A percentile compares a stretch with the other conserved stretches of the same genome.
phyloP scores from a whole-genome alignment of 2,329 filamentous ascomycete species.

The Epichloe aotearoae region DNA sequence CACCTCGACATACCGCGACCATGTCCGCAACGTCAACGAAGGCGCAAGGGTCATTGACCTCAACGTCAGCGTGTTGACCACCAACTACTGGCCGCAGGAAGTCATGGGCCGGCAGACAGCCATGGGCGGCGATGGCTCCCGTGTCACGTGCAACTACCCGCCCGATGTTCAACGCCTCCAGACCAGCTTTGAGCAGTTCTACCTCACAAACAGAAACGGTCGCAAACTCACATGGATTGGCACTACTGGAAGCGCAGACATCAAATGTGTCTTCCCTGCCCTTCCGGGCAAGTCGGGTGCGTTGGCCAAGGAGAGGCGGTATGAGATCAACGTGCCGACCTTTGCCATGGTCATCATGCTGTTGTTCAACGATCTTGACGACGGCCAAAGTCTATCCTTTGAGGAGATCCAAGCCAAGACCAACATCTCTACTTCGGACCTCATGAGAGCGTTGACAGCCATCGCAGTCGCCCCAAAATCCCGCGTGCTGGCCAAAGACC shows the following conservation, averaged over 20 bases:
- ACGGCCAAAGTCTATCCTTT: conserved; percentile 37
- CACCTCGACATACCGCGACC: conserved; percentile 59
- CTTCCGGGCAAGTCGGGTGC: conserved; percentile 54
- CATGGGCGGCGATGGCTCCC: conserved; percentile 32
- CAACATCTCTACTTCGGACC: conserved; percentile 60
- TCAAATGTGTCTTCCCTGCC: conserved; percentile 66
- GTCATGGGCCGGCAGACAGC: conserved; percentile 55
- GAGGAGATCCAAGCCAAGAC: conserved; percentile 77
- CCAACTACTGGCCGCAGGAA: conserved; percentile 90
- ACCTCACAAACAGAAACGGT: conserved; percentile 75
- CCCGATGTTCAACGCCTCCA: conserved; percentile 61
- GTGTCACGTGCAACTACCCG: conserved; percentile 54
- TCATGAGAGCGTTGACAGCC: conserved; percentile 67
- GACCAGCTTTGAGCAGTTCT: conserved; percentile 78
- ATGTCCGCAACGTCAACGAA: conserved; percentile 42
- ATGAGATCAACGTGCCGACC: conserved; percentile 86
- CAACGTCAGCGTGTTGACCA: conserved; percentile 73
- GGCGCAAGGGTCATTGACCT: conserved; percentile 52
- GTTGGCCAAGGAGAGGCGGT: conserved; percentile 53
- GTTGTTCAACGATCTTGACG: conserved; percentile 69
- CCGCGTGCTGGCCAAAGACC: conserved; percentile 66
- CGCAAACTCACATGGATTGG: conserved; percentile 75
- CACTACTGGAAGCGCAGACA: conserved; percentile 64
- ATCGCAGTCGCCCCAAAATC: conserved; percentile 76
- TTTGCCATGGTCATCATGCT: conserved; percentile 84